phyloP scores from a whole-genome alignment of 495 filamentous ascomycete species.

The Evansstolkia leycettana region DNA sequence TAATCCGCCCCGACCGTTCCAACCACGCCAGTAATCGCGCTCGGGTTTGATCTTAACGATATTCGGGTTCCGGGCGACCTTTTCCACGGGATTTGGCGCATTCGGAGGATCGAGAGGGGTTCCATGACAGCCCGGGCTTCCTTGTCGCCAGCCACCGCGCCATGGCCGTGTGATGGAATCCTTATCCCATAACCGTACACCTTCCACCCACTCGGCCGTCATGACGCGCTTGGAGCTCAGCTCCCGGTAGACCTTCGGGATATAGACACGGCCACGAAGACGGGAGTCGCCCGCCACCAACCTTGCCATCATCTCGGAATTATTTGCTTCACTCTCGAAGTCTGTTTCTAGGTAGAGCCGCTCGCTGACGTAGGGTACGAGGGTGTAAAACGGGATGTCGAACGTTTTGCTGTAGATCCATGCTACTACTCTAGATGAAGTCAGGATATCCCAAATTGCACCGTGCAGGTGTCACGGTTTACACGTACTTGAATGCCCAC shows the following conservation, averaged over 20 bases:
- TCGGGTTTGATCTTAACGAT: slow-evolving; percentile 59
- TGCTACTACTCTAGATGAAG: slow-evolving; percentile 48
- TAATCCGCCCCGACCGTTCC: slow-evolving; percentile 57
- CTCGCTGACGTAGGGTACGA: slow-evolving; percentile 84
- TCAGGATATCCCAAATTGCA: slow-evolving; percentile 1
- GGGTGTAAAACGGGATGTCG: slow-evolving; percentile 74
- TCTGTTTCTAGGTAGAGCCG: slow-evolving; percentile 85
- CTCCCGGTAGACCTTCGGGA: slow-evolving; percentile 73
- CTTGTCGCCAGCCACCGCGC: slow-evolving; percentile 61
- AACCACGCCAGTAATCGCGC: slow-evolving; percentile 65
- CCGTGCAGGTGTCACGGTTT: not conserved
- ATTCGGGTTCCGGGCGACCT: slow-evolving; percentile 28
- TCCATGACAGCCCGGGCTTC: slow-evolving; percentile 67
- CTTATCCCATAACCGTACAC: slow-evolving; percentile 83
- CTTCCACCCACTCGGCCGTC: slow-evolving; percentile 97
- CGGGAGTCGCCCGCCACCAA: slow-evolving; percentile 68
- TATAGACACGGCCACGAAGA: slow-evolving; percentile 68
- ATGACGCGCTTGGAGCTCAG: slow-evolving; percentile 76
- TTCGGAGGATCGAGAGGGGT: slow-evolving; percentile 43
- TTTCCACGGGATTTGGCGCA: slow-evolving; percentile 15
- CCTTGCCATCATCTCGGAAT: slow-evolving; percentile 69
- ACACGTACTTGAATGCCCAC: slow-evolving; percentile 77
- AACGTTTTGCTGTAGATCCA: slow-evolving; percentile 69
- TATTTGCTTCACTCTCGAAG: slow-evolving; percentile 81
- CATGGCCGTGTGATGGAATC: slow-evolving; percentile 59